phyloP scores from a whole-genome alignment of 2,329 filamentous ascomycete genomes.

The Emergomyces orientalis region DNA sequence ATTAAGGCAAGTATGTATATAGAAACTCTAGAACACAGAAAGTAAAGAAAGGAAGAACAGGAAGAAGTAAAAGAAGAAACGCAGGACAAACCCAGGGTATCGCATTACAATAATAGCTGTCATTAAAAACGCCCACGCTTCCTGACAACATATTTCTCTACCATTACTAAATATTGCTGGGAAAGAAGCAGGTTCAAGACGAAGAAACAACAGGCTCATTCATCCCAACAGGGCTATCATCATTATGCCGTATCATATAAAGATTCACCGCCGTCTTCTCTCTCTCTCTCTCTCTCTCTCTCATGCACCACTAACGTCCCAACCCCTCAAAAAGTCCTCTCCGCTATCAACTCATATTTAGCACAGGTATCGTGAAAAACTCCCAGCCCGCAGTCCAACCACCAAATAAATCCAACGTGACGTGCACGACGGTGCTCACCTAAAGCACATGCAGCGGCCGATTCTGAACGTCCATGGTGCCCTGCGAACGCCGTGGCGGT shows the following conservation, averaged over 20 bases:
- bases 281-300: neutral
- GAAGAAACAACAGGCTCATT: neutral
- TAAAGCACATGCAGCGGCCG: slow-evolving; percentile 47
- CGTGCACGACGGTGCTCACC: slow-evolving; percentile 23
- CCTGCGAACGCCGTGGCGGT: slow-evolving; percentile 43
- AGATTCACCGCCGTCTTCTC: neutral
- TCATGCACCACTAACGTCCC: neutral
- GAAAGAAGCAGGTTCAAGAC: neutral
- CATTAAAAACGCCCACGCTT: neutral
- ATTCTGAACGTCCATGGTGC: slow-evolving; percentile 44
- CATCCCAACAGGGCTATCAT: neutral
- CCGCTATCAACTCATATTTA: neutral
- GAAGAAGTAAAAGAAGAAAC: neutral
- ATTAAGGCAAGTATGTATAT: too few species aligned
- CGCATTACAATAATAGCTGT: neutral
- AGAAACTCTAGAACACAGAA: neutral
- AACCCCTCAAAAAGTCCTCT: neutral
- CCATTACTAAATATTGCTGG: too few species aligned
- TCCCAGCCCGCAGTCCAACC: neutral
- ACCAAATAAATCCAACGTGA: neutral
- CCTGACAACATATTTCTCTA: neutral
- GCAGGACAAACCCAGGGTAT: too few species aligned
- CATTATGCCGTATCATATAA: neutral
- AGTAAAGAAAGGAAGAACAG: neutral
- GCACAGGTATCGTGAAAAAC: neutral